phyloP scores from a whole-genome alignment of 2,329 filamentous ascomycete genomes.

The Penicillium sp. region DNA sequence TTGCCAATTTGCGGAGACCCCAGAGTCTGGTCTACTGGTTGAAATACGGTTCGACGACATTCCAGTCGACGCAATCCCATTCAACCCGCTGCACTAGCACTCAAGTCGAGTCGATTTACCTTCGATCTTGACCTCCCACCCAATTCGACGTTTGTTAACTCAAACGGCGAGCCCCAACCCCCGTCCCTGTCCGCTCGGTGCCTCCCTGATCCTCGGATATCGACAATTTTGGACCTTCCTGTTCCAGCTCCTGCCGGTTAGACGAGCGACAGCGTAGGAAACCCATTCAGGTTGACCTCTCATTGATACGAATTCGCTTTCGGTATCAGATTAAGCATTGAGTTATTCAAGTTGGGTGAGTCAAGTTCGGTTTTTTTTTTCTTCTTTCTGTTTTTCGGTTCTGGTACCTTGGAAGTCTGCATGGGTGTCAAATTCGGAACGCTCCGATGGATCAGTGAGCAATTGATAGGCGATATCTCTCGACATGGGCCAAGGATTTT shows the following conservation, averaged over 20 bases:
- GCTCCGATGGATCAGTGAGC: background rate
- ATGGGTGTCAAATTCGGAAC: constrained; percentile 11
- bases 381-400: background rate
- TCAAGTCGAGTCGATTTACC: constrained; percentile 43
- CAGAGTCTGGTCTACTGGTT: constrained; percentile 38
- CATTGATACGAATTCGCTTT: constrained; percentile 13
- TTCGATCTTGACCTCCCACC: constrained; percentile 36
- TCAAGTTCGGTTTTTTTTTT: background rate
- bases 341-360: constrained; percentile 20
- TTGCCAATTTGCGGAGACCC: constrained; percentile 41
- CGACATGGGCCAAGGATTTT: background rate
- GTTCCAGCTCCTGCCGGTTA: constrained; percentile 41
- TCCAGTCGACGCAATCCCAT: constrained; percentile 25
- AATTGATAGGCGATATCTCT: background rate
- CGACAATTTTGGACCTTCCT: constrained; percentile 34
- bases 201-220: constrained; percentile 31
- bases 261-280: constrained; percentile 37
- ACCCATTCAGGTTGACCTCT: constrained; percentile 1
- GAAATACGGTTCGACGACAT: constrained; percentile 29
- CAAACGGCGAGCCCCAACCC: constrained; percentile 34
- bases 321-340: constrained; percentile 18
- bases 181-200: constrained; percentile 30
- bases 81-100: constrained; percentile 33
- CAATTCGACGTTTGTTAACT: constrained; percentile 43
- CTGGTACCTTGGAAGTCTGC: constrained; percentile 5